These are phyloP conservation scores for Diaporthe sp. DNA, from an alignment of 2,329 filamentous ascomycete species.

Conservation along the genomic window DNA sequence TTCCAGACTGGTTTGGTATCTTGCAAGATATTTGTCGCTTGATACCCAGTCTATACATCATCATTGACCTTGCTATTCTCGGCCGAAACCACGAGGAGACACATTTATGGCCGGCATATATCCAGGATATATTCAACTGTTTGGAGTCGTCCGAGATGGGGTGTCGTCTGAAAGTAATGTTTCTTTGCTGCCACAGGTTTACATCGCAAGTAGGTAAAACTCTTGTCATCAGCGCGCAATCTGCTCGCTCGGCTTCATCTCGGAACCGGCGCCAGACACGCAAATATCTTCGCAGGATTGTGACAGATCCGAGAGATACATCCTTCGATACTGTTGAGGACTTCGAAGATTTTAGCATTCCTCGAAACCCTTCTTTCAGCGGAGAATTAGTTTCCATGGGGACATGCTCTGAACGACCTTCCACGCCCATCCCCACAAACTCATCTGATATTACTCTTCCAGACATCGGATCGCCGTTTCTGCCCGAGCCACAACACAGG, in stretches of 20 bases:
- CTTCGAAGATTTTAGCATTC: background rate
- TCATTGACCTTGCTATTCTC: background rate
- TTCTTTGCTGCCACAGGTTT: background rate
- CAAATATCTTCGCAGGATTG: background rate
- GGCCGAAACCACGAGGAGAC: background rate
- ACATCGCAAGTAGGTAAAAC: background rate
- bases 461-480: rapidly evolving
- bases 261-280: background rate
- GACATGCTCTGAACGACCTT: too few relatives aligned
- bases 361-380: background rate
- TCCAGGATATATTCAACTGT: background rate
- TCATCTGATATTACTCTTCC: background rate
- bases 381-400: background rate
- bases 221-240: background rate
- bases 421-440: rapidly evolving
- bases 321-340: background rate
- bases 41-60: background rate
- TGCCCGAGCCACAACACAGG: background rate
- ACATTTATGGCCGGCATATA: background rate
- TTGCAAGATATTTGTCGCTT: background rate
- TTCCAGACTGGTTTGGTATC: background rate
- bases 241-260: background rate
- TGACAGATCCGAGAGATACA: background rate
- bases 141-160: rapidly evolving
- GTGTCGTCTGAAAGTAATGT: background rate